These are phyloP conservation scores for Alopecurus myosuroides DNA, from an alignment of 176 grass and related monocot genomes.

Conservation along the genomic window DNA sequence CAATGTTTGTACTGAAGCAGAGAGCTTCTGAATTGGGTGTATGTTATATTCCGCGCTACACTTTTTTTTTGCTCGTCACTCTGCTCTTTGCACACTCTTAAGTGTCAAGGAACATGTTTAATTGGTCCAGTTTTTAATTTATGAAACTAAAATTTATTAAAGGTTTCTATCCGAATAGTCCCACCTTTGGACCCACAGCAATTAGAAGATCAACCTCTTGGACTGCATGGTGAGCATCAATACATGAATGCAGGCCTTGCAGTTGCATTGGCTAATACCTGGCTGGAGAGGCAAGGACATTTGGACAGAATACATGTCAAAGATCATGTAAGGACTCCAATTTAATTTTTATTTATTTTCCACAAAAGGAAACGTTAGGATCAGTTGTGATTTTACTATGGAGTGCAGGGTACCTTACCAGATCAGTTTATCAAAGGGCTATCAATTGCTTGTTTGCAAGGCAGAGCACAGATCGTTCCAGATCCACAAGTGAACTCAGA, in stretches of 20 bases:
- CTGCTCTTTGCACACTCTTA: neutral
- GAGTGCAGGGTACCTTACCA: conserved; percentile 59
- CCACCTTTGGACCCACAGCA: conserved; percentile 61
- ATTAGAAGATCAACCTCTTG: conserved; percentile 75
- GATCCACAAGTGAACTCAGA: conserved; percentile 36
- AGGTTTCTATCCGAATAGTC: conserved; percentile 81
- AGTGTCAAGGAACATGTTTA: neutral
- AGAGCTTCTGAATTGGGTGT: conserved; percentile 92
- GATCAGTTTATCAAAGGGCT: conserved; percentile 77
- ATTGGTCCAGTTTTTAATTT: conserved; percentile 14
- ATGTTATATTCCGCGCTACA: conserved; percentile 36
- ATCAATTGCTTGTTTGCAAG: conserved; percentile 65
- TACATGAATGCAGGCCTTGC: conserved; percentile 86
- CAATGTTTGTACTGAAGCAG: conserved; percentile 65
- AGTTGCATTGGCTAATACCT: conserved; percentile 71
- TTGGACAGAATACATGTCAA: conserved; percentile 32
- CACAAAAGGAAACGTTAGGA: neutral
- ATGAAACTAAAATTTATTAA: conserved; percentile 24
- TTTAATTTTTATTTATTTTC: neutral
- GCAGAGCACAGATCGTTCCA: conserved; percentile 75
- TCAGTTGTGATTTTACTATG: conserved; percentile 9
- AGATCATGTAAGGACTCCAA: conserved; percentile 39
- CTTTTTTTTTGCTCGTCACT: conserved; percentile 26
- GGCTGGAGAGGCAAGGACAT: conserved; percentile 69
- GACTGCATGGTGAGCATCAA: conserved; percentile 87